Evolutionary conservation across 257 asterid species (phyloP).

Genomic region (Datura wrightii): DNA sequence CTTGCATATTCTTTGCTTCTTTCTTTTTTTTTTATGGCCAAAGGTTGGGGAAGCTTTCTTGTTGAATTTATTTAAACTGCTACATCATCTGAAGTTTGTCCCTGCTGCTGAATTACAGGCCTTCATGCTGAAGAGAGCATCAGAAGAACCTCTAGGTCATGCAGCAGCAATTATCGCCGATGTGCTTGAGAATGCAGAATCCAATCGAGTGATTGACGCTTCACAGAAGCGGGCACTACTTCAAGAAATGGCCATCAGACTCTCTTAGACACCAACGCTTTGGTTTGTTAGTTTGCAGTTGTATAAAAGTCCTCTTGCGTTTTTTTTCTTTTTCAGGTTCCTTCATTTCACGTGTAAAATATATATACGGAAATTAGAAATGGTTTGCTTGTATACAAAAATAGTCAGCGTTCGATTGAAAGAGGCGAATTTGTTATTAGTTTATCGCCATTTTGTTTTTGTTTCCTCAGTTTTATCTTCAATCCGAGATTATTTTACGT

Average conservation of each 20-base stretch:
- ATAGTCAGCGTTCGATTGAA: neutral
- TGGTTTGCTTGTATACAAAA: neutral
- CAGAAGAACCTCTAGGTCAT: constrained; percentile 98
- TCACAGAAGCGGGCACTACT: constrained; percentile 90
- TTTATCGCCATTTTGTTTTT: neutral
- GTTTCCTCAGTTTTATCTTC: neutral
- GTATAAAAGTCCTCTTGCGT: neutral
- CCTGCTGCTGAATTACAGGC: constrained; percentile 55
- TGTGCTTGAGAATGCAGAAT: constrained; percentile 95
- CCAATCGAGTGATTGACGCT: constrained; percentile 73
- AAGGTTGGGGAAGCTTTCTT: neutral
- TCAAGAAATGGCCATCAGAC: constrained; percentile 94
- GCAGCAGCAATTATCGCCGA: constrained; percentile 93
- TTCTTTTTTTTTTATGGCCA: no score
- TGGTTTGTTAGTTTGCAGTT: constrained; percentile 18
- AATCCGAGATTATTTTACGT: neutral
- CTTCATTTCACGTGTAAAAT: constrained; percentile 18
- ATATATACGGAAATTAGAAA: constrained; percentile 5
- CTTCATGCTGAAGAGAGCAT: constrained; percentile 95
- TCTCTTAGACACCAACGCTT: constrained; percentile 50
- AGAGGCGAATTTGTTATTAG: neutral
- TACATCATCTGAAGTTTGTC: neutral
- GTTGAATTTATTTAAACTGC: neutral
- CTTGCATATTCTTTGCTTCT: neutral
- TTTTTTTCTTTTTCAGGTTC: neutral